Evolutionary conservation across 441 rosid species (phyloP).

Genomic region (Gossypium laxum): DNA sequence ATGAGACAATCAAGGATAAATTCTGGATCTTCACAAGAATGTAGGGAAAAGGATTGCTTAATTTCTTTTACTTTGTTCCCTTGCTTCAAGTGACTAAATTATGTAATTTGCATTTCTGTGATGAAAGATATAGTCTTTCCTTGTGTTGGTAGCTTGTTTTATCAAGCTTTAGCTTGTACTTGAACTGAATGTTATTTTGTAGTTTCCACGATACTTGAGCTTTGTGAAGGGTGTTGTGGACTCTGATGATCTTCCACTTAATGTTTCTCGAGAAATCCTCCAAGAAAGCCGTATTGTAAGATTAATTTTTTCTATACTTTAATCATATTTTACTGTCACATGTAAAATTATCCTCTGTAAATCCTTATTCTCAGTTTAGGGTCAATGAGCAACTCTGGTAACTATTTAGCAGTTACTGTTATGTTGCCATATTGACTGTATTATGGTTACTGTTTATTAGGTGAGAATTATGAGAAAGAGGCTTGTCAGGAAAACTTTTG

Average conservation of each 20-base stretch:
- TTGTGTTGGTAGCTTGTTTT: neutral
- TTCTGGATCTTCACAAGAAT: neutral
- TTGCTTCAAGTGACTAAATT: neutral
- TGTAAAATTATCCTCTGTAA: neutral
- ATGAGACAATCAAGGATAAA: neutral
- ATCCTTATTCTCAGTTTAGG: neutral
- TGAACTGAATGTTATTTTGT: conserved; percentile 19
- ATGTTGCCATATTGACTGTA: neutral
- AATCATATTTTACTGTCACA: neutral
- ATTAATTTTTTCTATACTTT: neutral
- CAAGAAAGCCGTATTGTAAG: conserved; percentile 93
- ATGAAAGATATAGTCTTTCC: neutral
- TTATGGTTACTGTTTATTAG: conserved; percentile 20
- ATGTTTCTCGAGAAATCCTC: conserved; percentile 88
- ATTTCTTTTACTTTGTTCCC: neutral
- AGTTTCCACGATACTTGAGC: conserved; percentile 95
- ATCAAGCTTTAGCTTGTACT: neutral
- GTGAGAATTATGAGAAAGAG: conserved; percentile 96
- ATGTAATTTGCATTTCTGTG: neutral
- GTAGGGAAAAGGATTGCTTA: neutral
- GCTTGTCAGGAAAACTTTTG: conserved; percentile 86
- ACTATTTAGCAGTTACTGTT: neutral
- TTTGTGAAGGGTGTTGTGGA: conserved; percentile 94
- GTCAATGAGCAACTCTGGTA: neutral
- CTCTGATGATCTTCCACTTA: conserved; percentile 90